Percentiles rank a stretch among this genome's conserved stretches.
phyloP scores from a whole-genome alignment of 139 green algal genomes.

The Chlorella sp. region DNA sequence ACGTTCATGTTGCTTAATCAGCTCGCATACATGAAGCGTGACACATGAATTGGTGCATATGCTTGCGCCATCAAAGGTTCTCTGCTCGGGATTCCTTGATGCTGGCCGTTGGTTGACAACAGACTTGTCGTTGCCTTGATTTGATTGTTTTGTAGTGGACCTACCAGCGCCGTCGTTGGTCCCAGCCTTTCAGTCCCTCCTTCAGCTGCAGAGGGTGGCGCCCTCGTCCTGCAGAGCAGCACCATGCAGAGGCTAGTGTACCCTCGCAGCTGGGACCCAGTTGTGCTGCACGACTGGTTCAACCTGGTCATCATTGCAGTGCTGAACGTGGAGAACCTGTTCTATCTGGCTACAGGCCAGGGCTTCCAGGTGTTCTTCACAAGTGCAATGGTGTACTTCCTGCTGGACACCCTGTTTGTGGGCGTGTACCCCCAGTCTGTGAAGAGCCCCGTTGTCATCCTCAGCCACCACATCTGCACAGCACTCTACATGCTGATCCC shows the following conservation, averaged over 20 bases:
- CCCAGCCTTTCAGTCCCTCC: neutral
- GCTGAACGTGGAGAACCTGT: neutral
- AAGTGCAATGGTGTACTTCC: neutral
- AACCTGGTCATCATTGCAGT: neutral
- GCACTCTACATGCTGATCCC: constrained; percentile 44
- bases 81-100: too few species aligned
- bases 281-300: neutral
- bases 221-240: neutral
- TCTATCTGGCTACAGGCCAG: neutral
- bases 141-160: too few species aligned
- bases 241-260: too few species aligned
- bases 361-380: neutral
- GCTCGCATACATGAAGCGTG: too few species aligned
- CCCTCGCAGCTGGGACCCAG: neutral
- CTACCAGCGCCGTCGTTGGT: too few species aligned
- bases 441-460: constrained; percentile 46
- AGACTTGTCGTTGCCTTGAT: too few species aligned
- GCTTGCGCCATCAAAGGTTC: too few species aligned
- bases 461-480: constrained; percentile 40
- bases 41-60: too few species aligned
- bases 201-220: neutral
- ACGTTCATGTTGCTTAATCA: too few species aligned
- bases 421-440: constrained; percentile 35
- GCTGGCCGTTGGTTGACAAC: too few species aligned
- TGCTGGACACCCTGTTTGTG: constrained; percentile 14